phyloP scores from a whole-genome alignment of 257 asterid genomes.

The Perilla frutescens region DNA sequence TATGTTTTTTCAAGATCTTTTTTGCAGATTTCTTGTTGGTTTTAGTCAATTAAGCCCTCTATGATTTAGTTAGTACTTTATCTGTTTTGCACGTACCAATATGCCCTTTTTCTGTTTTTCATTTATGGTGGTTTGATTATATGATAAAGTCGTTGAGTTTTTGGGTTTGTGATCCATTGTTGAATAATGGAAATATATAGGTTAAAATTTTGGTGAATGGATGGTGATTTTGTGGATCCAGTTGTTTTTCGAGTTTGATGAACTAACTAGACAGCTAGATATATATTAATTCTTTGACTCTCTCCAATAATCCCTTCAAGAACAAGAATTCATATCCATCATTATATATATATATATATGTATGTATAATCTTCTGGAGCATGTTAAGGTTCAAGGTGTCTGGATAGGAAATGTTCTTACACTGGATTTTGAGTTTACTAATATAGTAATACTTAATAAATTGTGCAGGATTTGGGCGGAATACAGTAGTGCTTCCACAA shows the following conservation, averaged over 20 bases:
- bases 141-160: background rate
- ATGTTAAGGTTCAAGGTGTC: too few relatives aligned
- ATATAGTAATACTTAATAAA: too few relatives aligned
- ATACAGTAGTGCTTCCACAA: conserved; percentile 37
- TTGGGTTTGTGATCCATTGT: background rate
- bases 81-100: too few relatives aligned
- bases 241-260: background rate
- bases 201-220: background rate
- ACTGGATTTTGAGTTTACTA: too few relatives aligned
- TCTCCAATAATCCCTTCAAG: too few relatives aligned
- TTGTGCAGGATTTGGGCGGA: conserved; percentile 40
- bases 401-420: too few relatives aligned
- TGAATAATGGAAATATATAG: background rate
- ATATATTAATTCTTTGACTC: too few relatives aligned
- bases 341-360: too few relatives aligned
- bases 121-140: background rate
- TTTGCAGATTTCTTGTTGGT: background rate
- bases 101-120: background rate
- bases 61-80: too few relatives aligned
- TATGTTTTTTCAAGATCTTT: background rate
- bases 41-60: background rate
- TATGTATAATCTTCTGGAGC: too few relatives aligned
- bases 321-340: too few relatives aligned
- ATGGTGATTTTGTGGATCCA: conserved; percentile 1
- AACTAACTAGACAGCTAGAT: too few relatives aligned